These are phyloP conservation scores for Podila minutissima DNA, from an alignment of 192 early-diverging fungal genomes.

Conservation along the genomic window DNA sequence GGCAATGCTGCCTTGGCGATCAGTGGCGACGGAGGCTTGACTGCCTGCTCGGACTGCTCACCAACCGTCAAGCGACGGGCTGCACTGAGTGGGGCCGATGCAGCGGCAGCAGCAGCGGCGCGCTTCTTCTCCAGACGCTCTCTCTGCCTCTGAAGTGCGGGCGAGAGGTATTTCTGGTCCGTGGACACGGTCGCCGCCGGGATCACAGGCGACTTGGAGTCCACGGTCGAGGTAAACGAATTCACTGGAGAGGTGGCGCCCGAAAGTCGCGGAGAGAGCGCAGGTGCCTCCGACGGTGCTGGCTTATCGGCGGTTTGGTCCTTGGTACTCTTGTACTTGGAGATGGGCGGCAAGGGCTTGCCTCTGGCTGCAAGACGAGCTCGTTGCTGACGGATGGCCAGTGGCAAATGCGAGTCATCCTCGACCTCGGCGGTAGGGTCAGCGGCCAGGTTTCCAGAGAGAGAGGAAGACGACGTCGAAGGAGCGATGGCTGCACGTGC, in stretches of 20 bases:
- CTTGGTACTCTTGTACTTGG: constrained; percentile 41
- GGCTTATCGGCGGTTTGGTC: background rate
- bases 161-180: constrained; percentile 30
- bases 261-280: constrained; percentile 12
- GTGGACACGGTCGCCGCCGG: background rate
- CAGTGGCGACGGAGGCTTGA: constrained; percentile 9
- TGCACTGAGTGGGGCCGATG: background rate
- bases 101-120: constrained; percentile 10
- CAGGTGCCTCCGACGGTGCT: background rate
- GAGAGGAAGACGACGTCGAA: background rate
- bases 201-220: background rate
- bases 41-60: background rate
- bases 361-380: constrained; percentile 42
- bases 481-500: background rate
- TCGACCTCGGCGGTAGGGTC: constrained; percentile 4
- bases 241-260: constrained; percentile 10
- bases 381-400: constrained; percentile 47
- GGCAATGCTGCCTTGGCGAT: constrained; percentile 2
- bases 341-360: constrained; percentile 46
- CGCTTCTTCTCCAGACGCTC: constrained; percentile 42
- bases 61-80: constrained; percentile 10
- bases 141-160: constrained; percentile 33
- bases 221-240: constrained; percentile 13
- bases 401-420: constrained; percentile 41
- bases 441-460: background rate